These are phyloP conservation scores for Vaccinium corymbosum DNA, from an alignment of 148 eudicot genomes.

Conservation along the genomic window DNA sequence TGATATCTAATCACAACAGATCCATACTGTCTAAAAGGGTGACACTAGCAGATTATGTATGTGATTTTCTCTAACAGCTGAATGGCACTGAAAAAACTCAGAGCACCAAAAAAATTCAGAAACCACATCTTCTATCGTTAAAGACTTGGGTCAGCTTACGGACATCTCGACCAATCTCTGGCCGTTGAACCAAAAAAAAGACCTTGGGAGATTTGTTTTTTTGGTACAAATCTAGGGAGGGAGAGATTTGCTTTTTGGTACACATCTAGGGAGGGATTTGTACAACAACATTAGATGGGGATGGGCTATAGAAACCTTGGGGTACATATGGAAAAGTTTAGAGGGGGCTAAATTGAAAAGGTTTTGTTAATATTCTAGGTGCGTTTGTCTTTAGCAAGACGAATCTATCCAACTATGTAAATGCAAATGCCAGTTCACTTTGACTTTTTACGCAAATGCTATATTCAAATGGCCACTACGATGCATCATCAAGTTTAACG, in stretches of 20 bases:
- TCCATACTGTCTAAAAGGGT: neutral
- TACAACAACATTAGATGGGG: neutral
- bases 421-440: constrained; percentile 1
- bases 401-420: neutral
- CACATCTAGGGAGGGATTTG: neutral
- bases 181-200: no score
- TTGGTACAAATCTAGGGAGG: no score
- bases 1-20: neutral
- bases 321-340: neutral
- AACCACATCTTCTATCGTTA: no score
- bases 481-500: neutral
- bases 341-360: neutral
- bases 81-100: neutral
- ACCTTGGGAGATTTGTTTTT: no score
- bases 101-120: neutral
- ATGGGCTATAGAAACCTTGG: neutral
- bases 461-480: no score
- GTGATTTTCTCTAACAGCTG: neutral
- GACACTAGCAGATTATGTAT: neutral
- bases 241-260: neutral
- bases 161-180: no score
- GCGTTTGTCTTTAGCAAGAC: neutral
- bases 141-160: no score
- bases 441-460: no score
- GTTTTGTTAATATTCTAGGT: neutral